Evolutionary conservation across 306 rosid genomes (phyloP), one percentile per base, ranked within the genome.

Genomic region (Gynostemma pentaphyllum): DNA sequence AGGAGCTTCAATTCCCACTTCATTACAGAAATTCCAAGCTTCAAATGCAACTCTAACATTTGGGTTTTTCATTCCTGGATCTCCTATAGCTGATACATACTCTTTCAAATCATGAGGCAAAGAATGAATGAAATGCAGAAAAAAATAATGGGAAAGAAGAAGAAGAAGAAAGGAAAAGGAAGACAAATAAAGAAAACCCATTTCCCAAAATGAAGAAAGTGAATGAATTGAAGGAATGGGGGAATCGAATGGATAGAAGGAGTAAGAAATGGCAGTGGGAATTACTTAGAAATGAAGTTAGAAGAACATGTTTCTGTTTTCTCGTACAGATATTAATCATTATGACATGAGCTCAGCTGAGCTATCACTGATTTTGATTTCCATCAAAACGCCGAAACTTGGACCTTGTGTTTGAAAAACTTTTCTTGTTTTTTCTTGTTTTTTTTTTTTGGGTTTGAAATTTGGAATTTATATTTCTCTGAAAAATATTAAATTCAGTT

Each of bases 21-120:
- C 88, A 65, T 80, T 83, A 71, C 85, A 83, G 45, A 69, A 76
- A 45, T 83, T 83, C 88, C 85, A 83, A 14, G 83, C 81, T 61
- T 83, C 88, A 15, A 83, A 69, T 40, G 66, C 88, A 54, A 83
- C 88, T 77, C 88, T 67, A 12, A 75, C 64, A 45, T 69, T 73
- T 12, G 78, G 73, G 73, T 50, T 77, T 70, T 51, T 72, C 83
- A 83, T 80, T 34, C 83, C 81, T 4, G 83, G 83, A 74, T 83
- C 88, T 52, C 88, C 88, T 4, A 82, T 42, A 10, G 70, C 80
- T 4, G 80, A 76, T 55, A 73, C 42, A 54, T 70, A 81, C 37
- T 60, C 13, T 4, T 44, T 66, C n/a, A 79, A 67, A 27, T 54
- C 55, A 41, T 53, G 41, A 51, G 63, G 37, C 15, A 40, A 11